Conservation (phyloP, 495 filamentous ascomycete genomes). For the Recurvomyces mirabilis region DNA sequence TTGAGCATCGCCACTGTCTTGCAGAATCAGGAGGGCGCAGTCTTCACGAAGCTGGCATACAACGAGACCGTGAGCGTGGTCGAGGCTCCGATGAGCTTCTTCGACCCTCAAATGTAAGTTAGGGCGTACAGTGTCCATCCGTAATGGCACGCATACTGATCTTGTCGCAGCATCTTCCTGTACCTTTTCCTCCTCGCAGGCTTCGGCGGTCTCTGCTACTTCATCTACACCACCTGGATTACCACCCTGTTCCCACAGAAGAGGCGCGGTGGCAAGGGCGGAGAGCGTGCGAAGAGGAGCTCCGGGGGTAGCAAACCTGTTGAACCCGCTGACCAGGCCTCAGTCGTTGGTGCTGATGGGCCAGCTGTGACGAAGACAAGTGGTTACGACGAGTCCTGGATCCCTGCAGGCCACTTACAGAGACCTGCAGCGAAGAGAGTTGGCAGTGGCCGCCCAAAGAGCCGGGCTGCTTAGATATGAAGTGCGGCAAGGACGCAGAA, state of each 20-base stretch:
- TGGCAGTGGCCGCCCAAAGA: slow-evolving; percentile 46
- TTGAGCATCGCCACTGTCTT: slow-evolving; percentile 68
- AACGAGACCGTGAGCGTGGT: slow-evolving; percentile 83
- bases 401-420: slow-evolving; percentile 83
- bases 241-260: slow-evolving; percentile 92
- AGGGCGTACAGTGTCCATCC: no score
- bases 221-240: slow-evolving; percentile 97
- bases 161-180: slow-evolving; percentile 73
- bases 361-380: slow-evolving; percentile 50
- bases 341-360: slow-evolving; percentile 57
- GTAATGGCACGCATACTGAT: background rate
- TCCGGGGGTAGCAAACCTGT: slow-evolving; percentile 52
- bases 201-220: slow-evolving; percentile 75
- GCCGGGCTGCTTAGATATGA: slow-evolving; percentile 16
- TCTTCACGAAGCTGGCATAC: slow-evolving; percentile 70
- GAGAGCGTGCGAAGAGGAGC: slow-evolving; percentile 47
- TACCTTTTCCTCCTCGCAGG: slow-evolving; percentile 78
- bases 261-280: slow-evolving; percentile 53
- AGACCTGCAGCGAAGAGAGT: slow-evolving; percentile 69
- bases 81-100: slow-evolving; percentile 81
- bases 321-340: slow-evolving; percentile 45
- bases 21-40: slow-evolving; percentile 48
- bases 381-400: slow-evolving; percentile 95
- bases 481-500: no score
- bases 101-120: slow-evolving; percentile 93